Base-by-base conservation (phyloP, 257 asterid species). In the Phtheirospermum japonicum region DNA sequence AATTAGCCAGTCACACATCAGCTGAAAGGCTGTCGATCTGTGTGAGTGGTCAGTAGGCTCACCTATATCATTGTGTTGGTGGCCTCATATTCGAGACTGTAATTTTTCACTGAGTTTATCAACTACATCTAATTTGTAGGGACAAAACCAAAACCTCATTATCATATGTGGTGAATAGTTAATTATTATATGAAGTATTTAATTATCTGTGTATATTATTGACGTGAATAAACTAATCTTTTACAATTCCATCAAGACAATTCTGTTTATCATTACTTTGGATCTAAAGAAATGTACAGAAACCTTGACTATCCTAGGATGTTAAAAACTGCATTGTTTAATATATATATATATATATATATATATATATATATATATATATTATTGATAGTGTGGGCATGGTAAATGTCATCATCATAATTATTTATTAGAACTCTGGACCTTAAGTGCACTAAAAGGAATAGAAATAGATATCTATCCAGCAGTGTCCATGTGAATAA, bases 1-100 rank as follows among this genome's bases (percentile, higher is more conserved):
- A 80, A 76, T 83, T 83, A 72, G 79, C 81, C 83, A 64, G 67
- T 78, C 75, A 67, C 51, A 65, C 86, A 71, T 71, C 75, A 67
- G 79, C 73, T 42, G 34, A 53, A 63, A 66, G 57, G 69, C 80
- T 80, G 75, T 53, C 16, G 33, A 36, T 65, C 63, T 70, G 80
- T 72, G 75, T 83, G 83, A 70, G 63, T 75, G 83, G 83, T 74
- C 82, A 74, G 79, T 78, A 69, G 39, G 77, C 73, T 55, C 71
- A 80, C 85, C 81, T 75, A 75, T 14, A 67, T 75, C 71, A 79
- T 30, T 17, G n/a, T 48, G 81, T 59, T 65, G 72, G 64, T 59
- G 36, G 36, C 73, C 75, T 78, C 66, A 13, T 50, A 14, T 60
- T 57, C 10, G 75, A 71, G 65, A 69, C 49, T 64, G 51, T 32